Conservation (phyloP, 441 rosid genomes). For the Flueggea neowawraea region DNA sequence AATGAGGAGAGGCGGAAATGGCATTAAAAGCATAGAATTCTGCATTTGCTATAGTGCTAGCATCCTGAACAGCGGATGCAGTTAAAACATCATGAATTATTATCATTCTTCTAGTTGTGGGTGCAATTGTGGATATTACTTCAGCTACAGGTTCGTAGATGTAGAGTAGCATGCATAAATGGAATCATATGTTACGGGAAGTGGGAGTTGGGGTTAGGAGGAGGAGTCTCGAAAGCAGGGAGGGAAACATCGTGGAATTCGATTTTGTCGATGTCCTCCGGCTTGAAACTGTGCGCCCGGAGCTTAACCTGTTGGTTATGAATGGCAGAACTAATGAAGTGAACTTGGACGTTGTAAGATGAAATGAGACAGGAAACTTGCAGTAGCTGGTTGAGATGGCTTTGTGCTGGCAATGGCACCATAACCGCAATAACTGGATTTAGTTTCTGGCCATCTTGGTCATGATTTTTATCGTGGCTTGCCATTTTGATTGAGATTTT, state of each 20-base stretch:
- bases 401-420: conserved; percentile 59
- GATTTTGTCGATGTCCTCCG: conserved; percentile 13
- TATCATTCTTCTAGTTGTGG: conserved; percentile 25
- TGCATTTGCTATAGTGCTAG: conserved; percentile 24
- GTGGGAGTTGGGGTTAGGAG: conserved; percentile 32
- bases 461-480: too few relatives aligned
- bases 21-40: conserved; percentile 41
- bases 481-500: too few relatives aligned
- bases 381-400: conserved; percentile 54
- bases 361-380: conserved; percentile 39
- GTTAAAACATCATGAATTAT: conserved; percentile 46
- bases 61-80: conserved; percentile 44
- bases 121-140: conserved; percentile 32
- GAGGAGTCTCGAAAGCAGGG: conserved; percentile 34
- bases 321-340: conserved; percentile 36
- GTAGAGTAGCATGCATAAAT: conserved; percentile 14
- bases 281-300: conserved; percentile 34
- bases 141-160: conserved; percentile 33
- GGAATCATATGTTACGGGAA: conserved; percentile 3
- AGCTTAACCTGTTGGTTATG: conserved; percentile 46
- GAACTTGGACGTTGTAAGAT: conserved; percentile 32
- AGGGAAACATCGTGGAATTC: conserved; percentile 38
- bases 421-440: conserved; percentile 31
- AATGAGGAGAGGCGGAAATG: conserved; percentile 34
- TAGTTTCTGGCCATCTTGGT: background rate